A percentile compares a stretch with the other conserved stretches of the same genome.
These are phyloP conservation scores for Debaryomyces coudertii DNA, from an alignment of 1,139 yeast species.

Conservation along the genomic window DNA sequence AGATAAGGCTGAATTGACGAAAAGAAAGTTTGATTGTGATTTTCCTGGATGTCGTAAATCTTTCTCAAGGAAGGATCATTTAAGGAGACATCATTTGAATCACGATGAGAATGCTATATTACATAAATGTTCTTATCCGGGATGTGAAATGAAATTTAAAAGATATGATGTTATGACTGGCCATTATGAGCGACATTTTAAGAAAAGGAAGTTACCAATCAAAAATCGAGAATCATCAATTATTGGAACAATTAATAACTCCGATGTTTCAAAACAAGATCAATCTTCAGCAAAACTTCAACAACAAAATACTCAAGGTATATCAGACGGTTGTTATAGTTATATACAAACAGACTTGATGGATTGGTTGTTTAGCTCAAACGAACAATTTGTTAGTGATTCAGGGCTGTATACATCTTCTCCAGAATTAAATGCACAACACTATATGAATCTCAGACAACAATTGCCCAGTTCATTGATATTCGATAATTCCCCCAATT, in stretches of 20 bases:
- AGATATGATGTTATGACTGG: slow-evolving; percentile 5
- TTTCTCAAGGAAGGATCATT: slow-evolving; percentile 3
- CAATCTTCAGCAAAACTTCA: background rate
- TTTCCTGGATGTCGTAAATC: background rate
- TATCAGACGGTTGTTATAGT: background rate
- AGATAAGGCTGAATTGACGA: background rate
- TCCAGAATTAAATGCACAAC: background rate
- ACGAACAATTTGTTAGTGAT: background rate
- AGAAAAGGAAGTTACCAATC: background rate
- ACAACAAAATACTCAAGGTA: background rate
- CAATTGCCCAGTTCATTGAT: slow-evolving; percentile 2
- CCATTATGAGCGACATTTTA: slow-evolving; percentile 3
- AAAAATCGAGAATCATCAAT: background rate
- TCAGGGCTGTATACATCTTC: background rate
- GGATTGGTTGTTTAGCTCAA: background rate
- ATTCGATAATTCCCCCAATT: background rate
- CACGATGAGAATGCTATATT: background rate
- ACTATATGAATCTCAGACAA: slow-evolving; percentile 1
- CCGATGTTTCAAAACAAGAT: background rate
- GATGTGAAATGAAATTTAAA: slow-evolving; percentile 3
- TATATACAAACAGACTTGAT: background rate
- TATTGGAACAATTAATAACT: background rate
- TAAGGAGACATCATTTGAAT: slow-evolving; percentile 2
- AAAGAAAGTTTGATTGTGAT: background rate
- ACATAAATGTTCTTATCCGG: slow-evolving; percentile 1